Percentiles rank a stretch among this genome's conserved stretches.
phyloP scores from a whole-genome alignment of 1,284 basidiomycete genomes.

The Rhodotorula sp. region DNA sequence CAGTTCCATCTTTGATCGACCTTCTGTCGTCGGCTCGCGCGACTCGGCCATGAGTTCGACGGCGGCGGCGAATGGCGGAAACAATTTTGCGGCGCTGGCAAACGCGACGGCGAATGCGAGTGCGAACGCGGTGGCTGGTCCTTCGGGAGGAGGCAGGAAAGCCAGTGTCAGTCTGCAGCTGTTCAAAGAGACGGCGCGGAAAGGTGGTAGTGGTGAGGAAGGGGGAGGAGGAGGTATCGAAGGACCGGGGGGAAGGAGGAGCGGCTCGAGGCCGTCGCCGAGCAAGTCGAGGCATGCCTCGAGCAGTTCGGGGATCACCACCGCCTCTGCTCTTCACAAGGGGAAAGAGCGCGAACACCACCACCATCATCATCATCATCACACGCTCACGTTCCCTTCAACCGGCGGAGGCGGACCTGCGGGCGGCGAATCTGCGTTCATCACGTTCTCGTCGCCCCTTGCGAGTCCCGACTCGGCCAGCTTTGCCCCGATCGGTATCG shows the following conservation, averaged over 20 bases:
- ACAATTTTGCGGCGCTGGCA: not conserved
- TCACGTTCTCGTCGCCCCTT: slow-evolving; percentile 23
- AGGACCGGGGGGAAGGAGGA: slow-evolving; percentile 6
- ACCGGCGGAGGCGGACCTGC: not conserved
- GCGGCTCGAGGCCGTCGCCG: slow-evolving; percentile 13
- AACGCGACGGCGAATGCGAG: not conserved
- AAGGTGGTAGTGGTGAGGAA: not conserved
- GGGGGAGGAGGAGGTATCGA: not conserved
- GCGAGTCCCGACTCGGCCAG: slow-evolving; percentile 13
- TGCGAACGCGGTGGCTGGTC: not conserved
- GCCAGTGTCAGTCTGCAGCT: slow-evolving; percentile 43
- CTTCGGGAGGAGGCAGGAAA: slow-evolving; percentile 36
- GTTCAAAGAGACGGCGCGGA: slow-evolving; percentile 41
- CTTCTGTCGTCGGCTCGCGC: slow-evolving; percentile 5
- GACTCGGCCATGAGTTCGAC: slow-evolving; percentile 3
- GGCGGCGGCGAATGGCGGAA: not conserved
- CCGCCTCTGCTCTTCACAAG: slow-evolving; percentile 12
- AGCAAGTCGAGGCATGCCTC: slow-evolving; percentile 20
- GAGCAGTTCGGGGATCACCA: not conserved
- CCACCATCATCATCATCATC: no score
- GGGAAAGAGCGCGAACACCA: slow-evolving; percentile 26
- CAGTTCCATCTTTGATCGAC: slow-evolving; percentile 23
- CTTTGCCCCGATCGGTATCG: not conserved
- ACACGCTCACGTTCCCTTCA: not conserved
- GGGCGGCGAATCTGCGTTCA: not conserved